Conservation (phyloP, 225 moss, liverwort and hornwort genomes). For the Marchantia paleacea region DNA sequence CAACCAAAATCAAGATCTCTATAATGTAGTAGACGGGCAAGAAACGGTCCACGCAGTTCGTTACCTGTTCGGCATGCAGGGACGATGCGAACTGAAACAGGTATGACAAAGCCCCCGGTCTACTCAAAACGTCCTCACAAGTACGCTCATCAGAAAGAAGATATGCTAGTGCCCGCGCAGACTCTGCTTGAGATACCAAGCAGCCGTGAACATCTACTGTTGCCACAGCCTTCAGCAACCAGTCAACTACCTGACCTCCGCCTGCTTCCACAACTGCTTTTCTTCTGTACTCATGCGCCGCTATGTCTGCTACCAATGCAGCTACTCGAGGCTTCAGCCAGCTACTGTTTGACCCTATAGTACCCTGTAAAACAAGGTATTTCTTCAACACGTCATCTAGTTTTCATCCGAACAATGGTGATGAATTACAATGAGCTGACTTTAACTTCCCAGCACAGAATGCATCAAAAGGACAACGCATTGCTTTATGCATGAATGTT, state of each 20-base stretch:
- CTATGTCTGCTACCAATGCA: slow-evolving; percentile 83
- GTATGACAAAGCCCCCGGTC: slow-evolving; percentile 91
- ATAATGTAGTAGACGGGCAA: not conserved
- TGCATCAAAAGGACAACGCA: not conserved
- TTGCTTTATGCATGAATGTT: too few relatives aligned
- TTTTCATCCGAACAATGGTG: too few relatives aligned
- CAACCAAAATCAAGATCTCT: not conserved
- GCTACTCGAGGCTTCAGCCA: slow-evolving; percentile 97
- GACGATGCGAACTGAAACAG: slow-evolving; percentile 88
- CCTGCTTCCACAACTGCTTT: slow-evolving; percentile 87
- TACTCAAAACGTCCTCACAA: slow-evolving; percentile 80
- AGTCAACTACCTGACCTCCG: slow-evolving; percentile 83
- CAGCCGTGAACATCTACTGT: slow-evolving; percentile 51
- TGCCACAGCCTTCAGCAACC: slow-evolving; percentile 81
- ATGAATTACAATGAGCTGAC: too few relatives aligned
- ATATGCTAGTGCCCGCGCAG: slow-evolving; percentile 84
- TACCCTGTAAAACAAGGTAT: slow-evolving; percentile 38
- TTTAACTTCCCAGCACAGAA: slow-evolving; percentile 3
- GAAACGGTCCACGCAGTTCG: too few relatives aligned
- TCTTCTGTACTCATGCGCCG: slow-evolving; percentile 80
- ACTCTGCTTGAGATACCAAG: slow-evolving; percentile 69
- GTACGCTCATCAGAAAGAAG: slow-evolving; percentile 82
- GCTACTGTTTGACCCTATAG: slow-evolving; percentile 52
- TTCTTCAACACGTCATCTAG: too few relatives aligned
- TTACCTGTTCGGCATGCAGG: slow-evolving; percentile 56